Evolutionary conservation across 2,329 filamentous ascomycete species (phyloP).

Genomic region (Cladophialophora carrionii): DNA sequence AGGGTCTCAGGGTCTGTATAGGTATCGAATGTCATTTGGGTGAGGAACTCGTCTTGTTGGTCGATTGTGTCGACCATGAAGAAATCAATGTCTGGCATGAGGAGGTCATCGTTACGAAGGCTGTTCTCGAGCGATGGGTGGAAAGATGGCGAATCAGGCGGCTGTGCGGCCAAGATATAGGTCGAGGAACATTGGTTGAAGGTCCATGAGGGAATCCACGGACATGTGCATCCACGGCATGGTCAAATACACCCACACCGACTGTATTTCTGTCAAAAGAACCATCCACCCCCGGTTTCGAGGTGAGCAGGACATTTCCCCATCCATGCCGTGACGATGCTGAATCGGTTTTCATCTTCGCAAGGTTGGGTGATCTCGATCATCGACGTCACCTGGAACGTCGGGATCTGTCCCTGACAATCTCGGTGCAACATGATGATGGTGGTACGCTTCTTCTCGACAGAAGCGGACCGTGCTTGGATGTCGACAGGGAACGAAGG

Average conservation of each 20-base stretch:
- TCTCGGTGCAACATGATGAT: not conserved
- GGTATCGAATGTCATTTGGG: not conserved
- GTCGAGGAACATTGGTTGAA: not conserved
- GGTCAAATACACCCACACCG: not conserved
- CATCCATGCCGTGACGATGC: not conserved
- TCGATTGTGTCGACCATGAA: not conserved
- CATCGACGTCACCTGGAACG: not conserved
- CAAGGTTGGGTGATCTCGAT: not conserved
- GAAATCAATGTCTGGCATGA: not conserved
- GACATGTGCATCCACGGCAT: not conserved
- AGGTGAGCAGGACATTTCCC: not conserved
- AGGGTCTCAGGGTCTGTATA: not conserved
- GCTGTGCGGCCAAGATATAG: not conserved
- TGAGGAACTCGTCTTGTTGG: not conserved
- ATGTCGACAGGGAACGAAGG: not conserved
- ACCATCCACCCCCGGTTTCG: not conserved
- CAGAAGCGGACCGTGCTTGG: not conserved
- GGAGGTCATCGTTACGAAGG: not conserved
- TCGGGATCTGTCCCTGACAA: not conserved
- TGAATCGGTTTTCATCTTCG: not conserved
- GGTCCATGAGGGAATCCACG: not conserved
- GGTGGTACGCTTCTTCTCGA: not conserved
- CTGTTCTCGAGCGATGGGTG: not conserved
- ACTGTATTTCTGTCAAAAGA: not conserved
- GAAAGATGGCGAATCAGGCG: not conserved